A percentile compares a stretch with the other conserved stretches of the same genome.
Evolutionary conservation across 2,329 filamentous ascomycete genomes (phyloP).

Genomic region (Aspergillus bombycis): DNA sequence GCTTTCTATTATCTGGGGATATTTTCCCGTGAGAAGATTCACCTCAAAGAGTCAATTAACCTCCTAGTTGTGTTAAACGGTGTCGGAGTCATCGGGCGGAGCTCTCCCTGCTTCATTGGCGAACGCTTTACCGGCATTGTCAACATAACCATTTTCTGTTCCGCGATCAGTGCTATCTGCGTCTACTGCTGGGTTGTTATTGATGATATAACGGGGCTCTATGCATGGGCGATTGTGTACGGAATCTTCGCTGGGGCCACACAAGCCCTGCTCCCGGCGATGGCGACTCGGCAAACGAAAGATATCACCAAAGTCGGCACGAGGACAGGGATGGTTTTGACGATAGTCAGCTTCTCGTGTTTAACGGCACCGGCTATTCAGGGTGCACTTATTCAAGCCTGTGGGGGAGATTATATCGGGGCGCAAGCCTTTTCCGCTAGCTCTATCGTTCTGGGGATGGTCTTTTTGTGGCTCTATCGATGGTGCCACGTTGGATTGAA

Average conservation of each 20-base stretch:
- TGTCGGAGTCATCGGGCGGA: constrained; percentile 58
- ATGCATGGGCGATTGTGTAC: constrained; percentile 49
- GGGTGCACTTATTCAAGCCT: constrained; percentile 16
- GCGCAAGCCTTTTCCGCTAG: too few relatives aligned
- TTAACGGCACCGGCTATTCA: constrained; percentile 20
- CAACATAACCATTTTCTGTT: constrained; percentile 59
- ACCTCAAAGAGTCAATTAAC: constrained; percentile 55
- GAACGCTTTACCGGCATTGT: constrained; percentile 58
- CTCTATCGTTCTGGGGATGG: too few relatives aligned
- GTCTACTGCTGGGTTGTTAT: constrained; percentile 63
- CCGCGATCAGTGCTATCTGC: constrained; percentile 50
- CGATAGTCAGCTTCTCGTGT: constrained; percentile 15
- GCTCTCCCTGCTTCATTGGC: constrained; percentile 57
- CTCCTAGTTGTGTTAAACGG: constrained; percentile 62
- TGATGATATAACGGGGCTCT: constrained; percentile 38
- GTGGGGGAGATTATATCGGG: neutral
- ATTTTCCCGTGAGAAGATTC: constrained; percentile 49
- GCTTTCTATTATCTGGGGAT: constrained; percentile 62
- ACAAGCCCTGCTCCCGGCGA: constrained; percentile 16
- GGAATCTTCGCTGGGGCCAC: constrained; percentile 32
- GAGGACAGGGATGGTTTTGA: constrained; percentile 19
- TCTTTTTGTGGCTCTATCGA: too few relatives aligned
- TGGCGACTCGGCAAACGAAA: constrained; percentile 9
- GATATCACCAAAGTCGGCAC: constrained; percentile 14
- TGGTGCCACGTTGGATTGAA: too few relatives aligned